These are phyloP conservation scores for Phoenix dactylifera DNA, from an alignment of 176 grass and related monocot genomes.

Conservation along the genomic window DNA sequence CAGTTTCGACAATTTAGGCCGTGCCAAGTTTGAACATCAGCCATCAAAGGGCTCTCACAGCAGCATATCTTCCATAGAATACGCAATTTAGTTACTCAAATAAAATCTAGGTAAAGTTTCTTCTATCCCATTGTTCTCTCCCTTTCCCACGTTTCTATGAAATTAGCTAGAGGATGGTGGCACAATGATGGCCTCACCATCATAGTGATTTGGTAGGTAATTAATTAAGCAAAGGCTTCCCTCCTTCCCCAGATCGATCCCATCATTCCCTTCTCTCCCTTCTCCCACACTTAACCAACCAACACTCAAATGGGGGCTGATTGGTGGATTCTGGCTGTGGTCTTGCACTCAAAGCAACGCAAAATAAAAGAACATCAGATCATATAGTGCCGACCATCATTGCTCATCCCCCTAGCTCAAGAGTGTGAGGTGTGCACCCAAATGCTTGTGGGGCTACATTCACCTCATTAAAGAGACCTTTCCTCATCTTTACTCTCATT, in stretches of 20 bases:
- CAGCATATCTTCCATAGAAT: too few relatives aligned
- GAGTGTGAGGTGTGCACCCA: background rate
- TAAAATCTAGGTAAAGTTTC: too few relatives aligned
- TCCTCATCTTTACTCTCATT: background rate
- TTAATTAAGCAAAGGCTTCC: constrained; percentile 1
- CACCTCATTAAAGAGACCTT: constrained; percentile 11
- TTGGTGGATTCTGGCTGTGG: constrained; percentile 18
- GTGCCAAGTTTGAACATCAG: too few relatives aligned
- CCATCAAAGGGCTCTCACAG: too few relatives aligned
- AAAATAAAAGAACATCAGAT: constrained; percentile 18
- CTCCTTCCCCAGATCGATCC: background rate
- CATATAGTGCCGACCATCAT: constrained; percentile 24
- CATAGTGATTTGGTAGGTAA: constrained; percentile 6
- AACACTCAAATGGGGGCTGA: constrained; percentile 9
- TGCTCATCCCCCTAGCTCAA: background rate
- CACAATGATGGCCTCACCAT: constrained; percentile 9
- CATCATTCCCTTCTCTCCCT: constrained; percentile 6
- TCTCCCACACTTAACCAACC: constrained; percentile 37
- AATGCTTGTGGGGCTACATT: constrained; percentile 6
- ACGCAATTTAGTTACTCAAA: too few relatives aligned
- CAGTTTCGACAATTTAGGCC: too few relatives aligned
- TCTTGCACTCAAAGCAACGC: constrained; percentile 52
- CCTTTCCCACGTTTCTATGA: too few relatives aligned
- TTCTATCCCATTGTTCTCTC: too few relatives aligned
- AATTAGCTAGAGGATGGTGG: background rate